A percentile compares a stretch with the other conserved stretches of the same genome.
These are phyloP conservation scores for Arthroderma uncinatum DNA, from an alignment of 2,329 filamentous ascomycete species.

Conservation along the genomic window DNA sequence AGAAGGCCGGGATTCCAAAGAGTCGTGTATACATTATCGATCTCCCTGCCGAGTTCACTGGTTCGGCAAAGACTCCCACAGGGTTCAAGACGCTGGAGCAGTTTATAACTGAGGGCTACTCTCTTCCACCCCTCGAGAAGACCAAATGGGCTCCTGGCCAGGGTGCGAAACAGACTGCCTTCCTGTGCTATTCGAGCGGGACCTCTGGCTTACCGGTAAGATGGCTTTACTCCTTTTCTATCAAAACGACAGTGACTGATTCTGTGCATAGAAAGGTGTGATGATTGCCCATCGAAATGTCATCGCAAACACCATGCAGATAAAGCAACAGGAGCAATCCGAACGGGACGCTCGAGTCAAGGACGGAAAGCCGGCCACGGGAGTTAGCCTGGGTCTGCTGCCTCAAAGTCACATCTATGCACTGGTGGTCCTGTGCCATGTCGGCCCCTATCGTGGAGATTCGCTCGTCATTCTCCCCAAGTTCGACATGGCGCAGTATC, in stretches of 20 bases:
- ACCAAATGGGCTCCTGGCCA: constrained; percentile 34
- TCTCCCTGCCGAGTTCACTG: constrained; percentile 46
- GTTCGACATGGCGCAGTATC: constrained; percentile 58
- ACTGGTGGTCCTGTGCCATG: constrained; percentile 58
- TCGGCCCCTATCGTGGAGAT: constrained; percentile 58
- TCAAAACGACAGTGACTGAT: not conserved
- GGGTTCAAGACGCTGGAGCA: constrained; percentile 55
- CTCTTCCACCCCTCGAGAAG: constrained; percentile 30
- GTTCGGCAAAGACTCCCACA: constrained; percentile 33
- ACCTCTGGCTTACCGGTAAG: constrained; percentile 65
- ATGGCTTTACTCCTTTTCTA: constrained; percentile 5
- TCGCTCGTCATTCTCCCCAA: constrained; percentile 58
- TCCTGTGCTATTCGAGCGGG: constrained; percentile 69
- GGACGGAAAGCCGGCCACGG: constrained; percentile 38
- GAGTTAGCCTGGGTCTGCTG: constrained; percentile 56
- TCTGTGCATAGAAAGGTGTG: constrained; percentile 55
- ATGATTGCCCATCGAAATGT: constrained; percentile 73
- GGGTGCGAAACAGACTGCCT: constrained; percentile 53
- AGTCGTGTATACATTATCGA: constrained; percentile 59
- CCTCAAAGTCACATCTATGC: constrained; percentile 77
- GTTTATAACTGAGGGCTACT: constrained; percentile 50
- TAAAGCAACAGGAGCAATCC: constrained; percentile 41
- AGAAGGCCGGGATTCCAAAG: constrained; percentile 50
- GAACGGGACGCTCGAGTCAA: constrained; percentile 18
- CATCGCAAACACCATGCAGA: constrained; percentile 63